Base-by-base conservation (phyloP, 108 stramenopile species). In the Pseudonitzschia delicatissima region DNA sequence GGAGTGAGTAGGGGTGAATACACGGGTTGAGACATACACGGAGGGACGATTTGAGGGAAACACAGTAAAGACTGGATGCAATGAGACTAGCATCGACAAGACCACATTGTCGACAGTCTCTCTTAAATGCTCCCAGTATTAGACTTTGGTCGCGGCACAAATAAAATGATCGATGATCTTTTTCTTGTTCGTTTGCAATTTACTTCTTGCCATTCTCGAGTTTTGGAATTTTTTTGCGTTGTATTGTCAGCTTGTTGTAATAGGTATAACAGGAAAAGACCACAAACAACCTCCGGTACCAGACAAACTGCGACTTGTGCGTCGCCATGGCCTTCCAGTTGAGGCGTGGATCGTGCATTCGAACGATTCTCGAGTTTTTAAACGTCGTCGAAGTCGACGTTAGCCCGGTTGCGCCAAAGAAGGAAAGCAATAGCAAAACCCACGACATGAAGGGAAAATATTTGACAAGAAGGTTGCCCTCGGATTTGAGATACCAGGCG, bases 211-310 rank as follows among this genome's bases (percentile, higher is more conserved):
- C n/a, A n/a, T n/a, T n/a, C n/a, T n/a, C n/a, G n/a, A n/a, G n/a
- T n/a, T n/a, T n/a, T n/a, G n/a, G n/a, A n/a, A n/a, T n/a, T n/a
- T n/a, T n/a, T n/a, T n/a, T n/a, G n/a, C n/a, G n/a, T n/a, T n/a
- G n/a, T n/a, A n/a, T n/a, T n/a, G n/a, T n/a, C n/a, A 81, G 67
- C 27, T 45, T 36, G 51, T 93, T 93, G 27, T 80, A 71, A 64
- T 84, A 93, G 21, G 87, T 90, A 44, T 90, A 93, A 53, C 89
- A 80, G 47, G 83, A 85, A 49, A 93, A 93, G 5, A 91, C 45
- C 20, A 93, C 85, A 68, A 84, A 85, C 0, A 93, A 75, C 20
- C 86, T 82, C 48, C 92, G 84, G 69, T 93, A 93, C 92, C 92
- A 93, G 21, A 93, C 92, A 63, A 87, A 93, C 68, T 93, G 92